Evolutionary conservation across 2,329 filamentous ascomycete genomes (phyloP).

Genomic region (Trichoderma citrinoviride): DNA sequence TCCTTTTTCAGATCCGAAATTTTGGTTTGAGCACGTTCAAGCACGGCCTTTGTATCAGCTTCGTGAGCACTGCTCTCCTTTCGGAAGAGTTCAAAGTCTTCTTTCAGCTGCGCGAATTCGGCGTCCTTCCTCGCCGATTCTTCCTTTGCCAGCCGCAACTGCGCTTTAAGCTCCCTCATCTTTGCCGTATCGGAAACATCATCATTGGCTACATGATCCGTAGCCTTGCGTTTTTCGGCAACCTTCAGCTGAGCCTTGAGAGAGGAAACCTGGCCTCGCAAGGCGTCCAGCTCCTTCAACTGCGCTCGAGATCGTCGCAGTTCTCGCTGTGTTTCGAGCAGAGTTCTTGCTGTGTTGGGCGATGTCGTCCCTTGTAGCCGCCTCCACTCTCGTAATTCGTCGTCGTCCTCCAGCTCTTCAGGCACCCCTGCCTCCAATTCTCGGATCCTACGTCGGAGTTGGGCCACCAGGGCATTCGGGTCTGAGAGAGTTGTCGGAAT

Average conservation of each 20-base stretch:
- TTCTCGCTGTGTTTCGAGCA: constrained; percentile 54
- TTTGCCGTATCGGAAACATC: constrained; percentile 28
- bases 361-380: constrained; percentile 42
- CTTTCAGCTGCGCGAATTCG: constrained; percentile 48
- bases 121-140: constrained; percentile 48
- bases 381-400: constrained; percentile 24
- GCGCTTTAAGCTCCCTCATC: constrained; percentile 40
- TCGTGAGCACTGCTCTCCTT: constrained; percentile 53
- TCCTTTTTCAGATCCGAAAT: constrained; percentile 56
- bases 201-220: constrained; percentile 35
- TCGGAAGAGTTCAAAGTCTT: constrained; percentile 54
- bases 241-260: constrained; percentile 51
- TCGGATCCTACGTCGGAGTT: constrained; percentile 59
- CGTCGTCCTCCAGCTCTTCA: constrained; percentile 37
- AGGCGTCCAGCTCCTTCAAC: constrained; percentile 48
- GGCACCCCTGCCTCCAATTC: constrained; percentile 51
- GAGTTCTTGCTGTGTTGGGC: constrained; percentile 49
- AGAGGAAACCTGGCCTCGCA: constrained; percentile 53
- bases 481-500: constrained; percentile 54
- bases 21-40: constrained; percentile 56
- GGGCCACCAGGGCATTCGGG: constrained; percentile 55
- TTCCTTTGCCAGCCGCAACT: constrained; percentile 45
- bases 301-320: constrained; percentile 54
- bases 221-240: constrained; percentile 36
- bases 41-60: constrained; percentile 53